Evolutionary conservation across 1,139 yeast genomes (phyloP), one percentile per base, ranked within the genome.

Genomic region (Zygosaccharomyces sapae): DNA sequence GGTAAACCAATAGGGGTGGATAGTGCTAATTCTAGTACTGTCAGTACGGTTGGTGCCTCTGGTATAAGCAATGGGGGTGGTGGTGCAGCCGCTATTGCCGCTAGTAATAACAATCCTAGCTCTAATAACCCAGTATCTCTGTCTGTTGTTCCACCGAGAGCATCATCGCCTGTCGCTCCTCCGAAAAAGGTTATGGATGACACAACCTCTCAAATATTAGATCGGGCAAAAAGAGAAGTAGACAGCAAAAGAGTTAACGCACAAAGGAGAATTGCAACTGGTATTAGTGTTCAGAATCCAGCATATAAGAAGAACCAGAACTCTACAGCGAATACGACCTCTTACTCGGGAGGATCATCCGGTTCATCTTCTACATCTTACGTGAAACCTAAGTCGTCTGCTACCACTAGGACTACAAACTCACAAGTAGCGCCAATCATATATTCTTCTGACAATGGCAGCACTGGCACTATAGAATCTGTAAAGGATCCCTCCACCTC

Each of bases 241-340:
- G 52, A 54, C 22, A 49, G 45, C 33, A 57, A 66, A 43, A 60
- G 57, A 35, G 35, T 42, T 3, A 49, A 49, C n/a, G 40, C 38
- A 24, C 43, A 48, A 24, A 54, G 48, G 19, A 52, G 58, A 43
- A 43, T 49, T 12, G 49, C 59, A 7, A 60, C 62, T 43, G 55
- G 57, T 22, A 69, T 72, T 1, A 70, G 71, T 1, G 60, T 65
- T 13, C 71, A 72, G 3, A 72, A 73, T 5, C 59, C 68, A 3
- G 52, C 62, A 20, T 44, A 46, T 34, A 45, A 40, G 19, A 37
- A 45, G 38, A 41, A 49, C 24, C 47, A 53, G 6, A 46, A 50
- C 2, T 41, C 55, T 38, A 29, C 48, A 33, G 31, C 49, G 25
- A 16, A 44, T 35, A 18, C 55, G 22, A 34, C 50, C 5, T 24